phyloP scores from a whole-genome alignment of 805 yeast species.

The Myxozyma monticola region DNA sequence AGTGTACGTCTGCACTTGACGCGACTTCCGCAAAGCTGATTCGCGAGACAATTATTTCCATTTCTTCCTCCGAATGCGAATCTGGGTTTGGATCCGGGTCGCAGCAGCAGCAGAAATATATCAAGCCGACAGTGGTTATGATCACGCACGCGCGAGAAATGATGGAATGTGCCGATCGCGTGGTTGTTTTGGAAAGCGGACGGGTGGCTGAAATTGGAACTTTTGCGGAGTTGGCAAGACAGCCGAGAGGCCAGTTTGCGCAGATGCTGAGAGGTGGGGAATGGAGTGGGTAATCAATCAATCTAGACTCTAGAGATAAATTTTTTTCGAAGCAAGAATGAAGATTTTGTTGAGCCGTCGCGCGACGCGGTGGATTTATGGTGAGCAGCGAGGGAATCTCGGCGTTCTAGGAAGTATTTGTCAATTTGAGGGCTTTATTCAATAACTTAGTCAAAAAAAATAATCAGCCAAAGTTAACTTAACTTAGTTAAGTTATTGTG shows the following conservation, averaged over 20 bases:
- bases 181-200: slow-evolving; percentile 39
- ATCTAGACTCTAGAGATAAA: no score
- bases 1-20: slow-evolving; percentile 87
- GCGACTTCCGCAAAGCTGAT: slow-evolving; percentile 55
- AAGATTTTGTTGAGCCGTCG: no score
- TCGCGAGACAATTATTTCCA: slow-evolving; percentile 48
- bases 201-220: slow-evolving; percentile 20
- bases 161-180: slow-evolving; percentile 57
- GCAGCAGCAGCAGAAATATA: no score
- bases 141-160: slow-evolving; percentile 75
- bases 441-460: no score
- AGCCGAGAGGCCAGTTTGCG: neutral
- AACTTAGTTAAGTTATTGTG: no score
- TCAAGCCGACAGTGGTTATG: slow-evolving; percentile 47
- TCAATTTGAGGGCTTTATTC: no score
- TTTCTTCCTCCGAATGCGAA: slow-evolving; percentile 26
- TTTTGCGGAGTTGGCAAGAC: slow-evolving; percentile 13
- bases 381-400: no score
- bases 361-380: no score
- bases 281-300: slow-evolving; percentile 1
- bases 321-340: no score
- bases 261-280: slow-evolving; percentile 6
- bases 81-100: neutral
- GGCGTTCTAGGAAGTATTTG: no score
- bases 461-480: no score